Conservation (phyloP, 257 asterid species). For the Eustoma russellianum region DNA sequence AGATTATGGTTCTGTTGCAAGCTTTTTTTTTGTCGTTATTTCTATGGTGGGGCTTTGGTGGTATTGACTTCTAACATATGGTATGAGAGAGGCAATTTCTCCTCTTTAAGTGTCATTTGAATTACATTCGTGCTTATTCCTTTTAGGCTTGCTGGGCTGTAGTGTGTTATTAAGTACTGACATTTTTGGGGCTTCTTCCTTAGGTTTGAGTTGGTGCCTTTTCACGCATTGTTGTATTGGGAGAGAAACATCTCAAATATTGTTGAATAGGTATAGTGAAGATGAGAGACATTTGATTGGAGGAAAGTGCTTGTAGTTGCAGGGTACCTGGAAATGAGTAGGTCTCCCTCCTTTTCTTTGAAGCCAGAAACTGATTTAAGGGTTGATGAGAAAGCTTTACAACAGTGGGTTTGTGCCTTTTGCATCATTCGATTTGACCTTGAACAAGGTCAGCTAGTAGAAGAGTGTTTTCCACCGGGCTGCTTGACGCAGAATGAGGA, state of each 20-base stretch:
- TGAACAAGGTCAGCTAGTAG: conserved; percentile 95
- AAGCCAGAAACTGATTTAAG: conserved; percentile 58
- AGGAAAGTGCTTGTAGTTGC: conserved; percentile 16
- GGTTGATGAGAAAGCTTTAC: conserved; percentile 61
- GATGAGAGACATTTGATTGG: conserved; percentile 27
- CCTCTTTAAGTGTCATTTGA: too few species aligned
- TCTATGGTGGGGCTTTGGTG: too few species aligned
- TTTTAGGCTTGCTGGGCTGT: too few species aligned
- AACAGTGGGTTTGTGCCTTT: conserved; percentile 80
- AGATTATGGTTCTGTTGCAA: too few species aligned
- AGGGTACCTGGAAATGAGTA: conserved; percentile 60
- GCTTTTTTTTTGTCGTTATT: too few species aligned
- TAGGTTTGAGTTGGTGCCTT: conserved; percentile 10
- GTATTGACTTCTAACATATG: too few species aligned
- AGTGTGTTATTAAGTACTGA: neutral
- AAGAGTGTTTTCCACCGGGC: conserved; percentile 86
- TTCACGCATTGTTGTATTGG: conserved; percentile 6
- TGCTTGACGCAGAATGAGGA: conserved; percentile 82
- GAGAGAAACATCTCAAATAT: conserved; percentile 9
- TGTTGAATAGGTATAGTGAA: too few species aligned
- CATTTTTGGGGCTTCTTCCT: neutral
- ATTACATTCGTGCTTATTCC: too few species aligned
- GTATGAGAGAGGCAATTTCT: too few species aligned
- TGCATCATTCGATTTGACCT: conserved; percentile 92
- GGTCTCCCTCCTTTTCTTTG: conserved; percentile 76